Conservation (phyloP, 1,139 yeast species). For the Yamadazyma epiphylla region DNA sequence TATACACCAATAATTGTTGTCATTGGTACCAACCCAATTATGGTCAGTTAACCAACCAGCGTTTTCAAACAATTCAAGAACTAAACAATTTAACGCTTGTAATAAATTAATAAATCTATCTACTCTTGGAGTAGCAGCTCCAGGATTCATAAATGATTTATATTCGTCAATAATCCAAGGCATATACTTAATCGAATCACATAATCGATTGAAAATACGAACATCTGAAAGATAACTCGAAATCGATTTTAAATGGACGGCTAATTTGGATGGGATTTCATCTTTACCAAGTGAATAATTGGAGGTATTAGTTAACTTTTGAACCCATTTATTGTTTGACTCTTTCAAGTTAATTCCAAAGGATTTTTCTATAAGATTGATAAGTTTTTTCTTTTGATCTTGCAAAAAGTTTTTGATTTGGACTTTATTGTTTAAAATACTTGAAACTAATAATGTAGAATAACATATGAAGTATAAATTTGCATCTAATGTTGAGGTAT, state of each 20-base stretch:
- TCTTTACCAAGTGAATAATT: constrained; percentile 4
- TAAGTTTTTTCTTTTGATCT: constrained; percentile 23
- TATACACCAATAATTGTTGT: constrained; percentile 40
- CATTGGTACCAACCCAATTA: constrained; percentile 47
- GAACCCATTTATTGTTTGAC: constrained; percentile 14
- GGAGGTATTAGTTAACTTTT: constrained; percentile 3
- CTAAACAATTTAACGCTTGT: constrained; percentile 41
- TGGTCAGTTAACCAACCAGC: constrained; percentile 59
- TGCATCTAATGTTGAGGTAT: constrained; percentile 35
- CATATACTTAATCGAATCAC: constrained; percentile 48
- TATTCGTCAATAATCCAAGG: constrained; percentile 47
- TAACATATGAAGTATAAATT: constrained; percentile 44
- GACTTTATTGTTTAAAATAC: constrained; percentile 37
- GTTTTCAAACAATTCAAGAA: constrained; percentile 50
- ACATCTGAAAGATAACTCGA: constrained; percentile 49
- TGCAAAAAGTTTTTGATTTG: constrained; percentile 27
- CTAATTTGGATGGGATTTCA: constrained; percentile 21
- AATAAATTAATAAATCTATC: constrained; percentile 36
- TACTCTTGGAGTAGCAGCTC: constrained; percentile 20
- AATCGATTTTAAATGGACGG: constrained; percentile 37
- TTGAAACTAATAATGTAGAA: constrained; percentile 37
- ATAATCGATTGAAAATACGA: constrained; percentile 52
- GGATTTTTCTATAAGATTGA: constrained; percentile 13
- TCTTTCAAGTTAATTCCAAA: constrained; percentile 16
- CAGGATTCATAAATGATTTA: constrained; percentile 23